Evolutionary conservation across 2,329 filamentous ascomycete species (phyloP).

Genomic region (Dactylellina haptotyla): DNA sequence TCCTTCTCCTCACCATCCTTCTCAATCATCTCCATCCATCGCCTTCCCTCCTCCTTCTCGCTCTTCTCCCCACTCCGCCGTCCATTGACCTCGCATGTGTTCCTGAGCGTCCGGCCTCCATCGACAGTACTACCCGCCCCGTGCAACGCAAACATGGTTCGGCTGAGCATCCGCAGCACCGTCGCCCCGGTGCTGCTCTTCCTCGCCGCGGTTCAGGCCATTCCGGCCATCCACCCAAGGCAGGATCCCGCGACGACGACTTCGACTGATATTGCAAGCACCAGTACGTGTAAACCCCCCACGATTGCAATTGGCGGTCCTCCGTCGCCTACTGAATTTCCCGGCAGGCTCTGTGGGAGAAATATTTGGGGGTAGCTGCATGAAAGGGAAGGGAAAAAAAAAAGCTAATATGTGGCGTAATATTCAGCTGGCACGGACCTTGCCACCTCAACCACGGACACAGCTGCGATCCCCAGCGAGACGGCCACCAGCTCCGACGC

Average conservation of each 20-base stretch:
- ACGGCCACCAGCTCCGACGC: constrained; percentile 9
- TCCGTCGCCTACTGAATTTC: background rate
- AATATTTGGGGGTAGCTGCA: no score
- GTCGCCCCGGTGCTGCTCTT: constrained; percentile 48
- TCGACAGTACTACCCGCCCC: constrained; percentile 7
- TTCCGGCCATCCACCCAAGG: constrained; percentile 31
- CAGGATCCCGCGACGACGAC: constrained; percentile 27
- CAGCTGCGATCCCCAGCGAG: constrained; percentile 22
- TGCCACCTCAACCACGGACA: constrained; percentile 25
- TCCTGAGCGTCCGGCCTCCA: constrained; percentile 13
- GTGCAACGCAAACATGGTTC: constrained; percentile 46
- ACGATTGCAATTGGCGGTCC: background rate
- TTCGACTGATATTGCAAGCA: constrained; percentile 33
- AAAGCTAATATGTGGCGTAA: background rate
- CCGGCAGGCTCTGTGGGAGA: no score
- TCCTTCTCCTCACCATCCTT: constrained; percentile 10
- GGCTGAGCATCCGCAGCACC: constrained; percentile 45
- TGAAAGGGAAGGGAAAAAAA: no score
- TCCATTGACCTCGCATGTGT: constrained; percentile 19
- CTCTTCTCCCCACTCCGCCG: background rate
- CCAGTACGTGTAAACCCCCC: background rate
- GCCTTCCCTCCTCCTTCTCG: constrained; percentile 22
- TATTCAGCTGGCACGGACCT: constrained; percentile 23
- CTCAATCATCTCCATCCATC: constrained; percentile 12
- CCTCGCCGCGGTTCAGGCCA: constrained; percentile 46